Evolutionary conservation across 768 basidiomycete species (phyloP).

Genomic region (Serendipita sp.): DNA sequence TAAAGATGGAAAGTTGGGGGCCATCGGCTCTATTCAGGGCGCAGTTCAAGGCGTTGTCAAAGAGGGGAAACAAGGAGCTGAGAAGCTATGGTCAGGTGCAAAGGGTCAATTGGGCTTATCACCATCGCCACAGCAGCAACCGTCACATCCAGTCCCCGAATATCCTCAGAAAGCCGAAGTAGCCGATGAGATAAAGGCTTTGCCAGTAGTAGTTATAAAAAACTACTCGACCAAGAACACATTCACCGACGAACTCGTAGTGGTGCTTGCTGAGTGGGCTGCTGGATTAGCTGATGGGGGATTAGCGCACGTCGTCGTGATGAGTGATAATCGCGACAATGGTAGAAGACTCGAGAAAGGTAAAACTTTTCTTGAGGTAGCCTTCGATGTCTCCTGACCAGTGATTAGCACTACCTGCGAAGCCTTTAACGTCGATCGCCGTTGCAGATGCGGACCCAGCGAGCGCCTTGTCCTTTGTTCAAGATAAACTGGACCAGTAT

Average conservation of each 20-base stretch:
- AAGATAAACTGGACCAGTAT: constrained; percentile 48
- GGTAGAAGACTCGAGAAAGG: constrained; percentile 72
- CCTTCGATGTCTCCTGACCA: background rate
- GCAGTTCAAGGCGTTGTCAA: constrained; percentile 1
- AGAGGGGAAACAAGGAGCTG: constrained; percentile 9
- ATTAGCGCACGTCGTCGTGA: constrained; percentile 33
- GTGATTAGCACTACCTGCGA: constrained; percentile 63
- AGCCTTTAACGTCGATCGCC: constrained; percentile 61
- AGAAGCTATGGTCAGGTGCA: constrained; percentile 14
- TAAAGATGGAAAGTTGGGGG: background rate
- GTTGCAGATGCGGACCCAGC: constrained; percentile 72
- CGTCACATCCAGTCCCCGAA: background rate
- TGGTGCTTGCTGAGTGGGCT: constrained; percentile 70
- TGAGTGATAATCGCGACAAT: constrained; percentile 82
- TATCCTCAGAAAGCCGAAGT: background rate
- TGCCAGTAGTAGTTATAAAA: constrained; percentile 78
- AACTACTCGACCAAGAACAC: constrained; percentile 50
- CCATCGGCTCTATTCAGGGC: background rate
- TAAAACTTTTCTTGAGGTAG: constrained; percentile 16
- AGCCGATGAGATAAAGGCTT: constrained; percentile 31
- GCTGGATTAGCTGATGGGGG: constrained; percentile 67
- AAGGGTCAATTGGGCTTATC: constrained; percentile 11
- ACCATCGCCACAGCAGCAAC: background rate
- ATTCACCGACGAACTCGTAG: constrained; percentile 53
- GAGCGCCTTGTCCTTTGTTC: constrained; percentile 68